These are phyloP conservation scores for Cytospora mali DNA, from an alignment of 2,329 filamentous ascomycete species.

Conservation along the genomic window DNA sequence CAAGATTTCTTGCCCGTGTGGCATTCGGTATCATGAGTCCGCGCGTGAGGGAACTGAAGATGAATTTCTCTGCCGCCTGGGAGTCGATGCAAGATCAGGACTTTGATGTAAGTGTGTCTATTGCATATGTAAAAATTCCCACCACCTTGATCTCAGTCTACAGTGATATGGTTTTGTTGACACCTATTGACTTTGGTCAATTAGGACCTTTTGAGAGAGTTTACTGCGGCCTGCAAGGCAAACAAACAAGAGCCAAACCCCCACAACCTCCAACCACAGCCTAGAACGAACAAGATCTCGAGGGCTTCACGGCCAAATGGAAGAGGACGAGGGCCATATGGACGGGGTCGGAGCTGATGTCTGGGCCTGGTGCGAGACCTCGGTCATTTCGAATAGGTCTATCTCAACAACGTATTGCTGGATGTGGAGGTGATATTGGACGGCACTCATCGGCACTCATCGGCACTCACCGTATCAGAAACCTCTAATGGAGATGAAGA, in stretches of 20 bases:
- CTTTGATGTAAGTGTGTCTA: slow-evolving; percentile 47
- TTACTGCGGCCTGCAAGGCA: slow-evolving; percentile 19
- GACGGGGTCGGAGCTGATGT: background rate
- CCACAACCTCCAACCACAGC: background rate
- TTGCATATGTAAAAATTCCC: fast-evolving
- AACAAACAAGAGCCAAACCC: background rate
- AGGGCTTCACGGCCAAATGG: background rate
- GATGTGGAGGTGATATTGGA: background rate
- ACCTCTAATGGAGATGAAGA: no score
- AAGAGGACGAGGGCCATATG: background rate
- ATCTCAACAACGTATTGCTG: background rate
- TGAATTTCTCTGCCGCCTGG: slow-evolving; percentile 50
- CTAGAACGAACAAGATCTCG: background rate
- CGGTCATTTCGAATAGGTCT: background rate
- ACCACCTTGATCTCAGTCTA: no score
- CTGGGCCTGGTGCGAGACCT: background rate
- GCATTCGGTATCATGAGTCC: slow-evolving; percentile 66
- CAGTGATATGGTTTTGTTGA: background rate
- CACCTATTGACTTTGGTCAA: background rate
- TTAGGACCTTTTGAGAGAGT: slow-evolving; percentile 22
- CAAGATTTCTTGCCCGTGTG: slow-evolving; percentile 59
- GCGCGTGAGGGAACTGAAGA: slow-evolving; percentile 50
- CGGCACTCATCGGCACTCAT: no score
- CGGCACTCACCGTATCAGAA: no score
- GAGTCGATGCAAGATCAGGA: slow-evolving; percentile 57